A percentile compares a stretch with the other conserved stretches of the same genome.
Evolutionary conservation across 2,329 filamentous ascomycete genomes (phyloP).

Genomic region (Sporothrix luriei): DNA sequence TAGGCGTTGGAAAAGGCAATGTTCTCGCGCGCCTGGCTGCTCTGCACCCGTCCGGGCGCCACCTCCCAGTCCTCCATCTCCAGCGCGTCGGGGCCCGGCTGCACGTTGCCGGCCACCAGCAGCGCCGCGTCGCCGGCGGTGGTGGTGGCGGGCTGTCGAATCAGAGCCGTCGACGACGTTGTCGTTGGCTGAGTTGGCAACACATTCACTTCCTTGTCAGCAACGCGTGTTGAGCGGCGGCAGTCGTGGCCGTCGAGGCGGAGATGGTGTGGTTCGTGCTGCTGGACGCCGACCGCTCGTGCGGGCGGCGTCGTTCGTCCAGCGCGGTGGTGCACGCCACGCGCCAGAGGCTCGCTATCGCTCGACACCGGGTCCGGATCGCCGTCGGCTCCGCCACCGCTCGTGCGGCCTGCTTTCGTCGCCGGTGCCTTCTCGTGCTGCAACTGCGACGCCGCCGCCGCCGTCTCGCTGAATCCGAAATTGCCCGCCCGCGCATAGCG

Average conservation of each 20-base stretch:
- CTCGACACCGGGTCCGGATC: neutral
- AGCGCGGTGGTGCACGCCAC: neutral
- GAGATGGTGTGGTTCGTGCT: neutral
- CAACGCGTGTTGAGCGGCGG: constrained; percentile 34
- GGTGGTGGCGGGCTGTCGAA: too few relatives aligned
- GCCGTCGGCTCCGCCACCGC: neutral
- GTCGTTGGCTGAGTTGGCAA: neutral
- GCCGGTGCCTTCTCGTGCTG: neutral
- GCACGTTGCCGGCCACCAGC: constrained; percentile 34
- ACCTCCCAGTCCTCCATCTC: constrained; percentile 47
- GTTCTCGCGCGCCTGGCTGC: constrained; percentile 6
- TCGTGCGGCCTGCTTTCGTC: neutral
- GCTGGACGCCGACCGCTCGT: neutral
- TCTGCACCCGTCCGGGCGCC: constrained; percentile 42
- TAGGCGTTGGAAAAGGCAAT: constrained; percentile 44
- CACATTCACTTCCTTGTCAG: constrained; percentile 19
- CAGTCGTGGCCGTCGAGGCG: neutral
- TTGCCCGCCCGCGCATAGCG: neutral
- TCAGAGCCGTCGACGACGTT: neutral
- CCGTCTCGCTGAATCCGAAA: neutral
- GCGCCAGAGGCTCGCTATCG: neutral
- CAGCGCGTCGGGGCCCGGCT: constrained; percentile 35
- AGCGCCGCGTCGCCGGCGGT: constrained; percentile 31
- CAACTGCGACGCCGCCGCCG: neutral
- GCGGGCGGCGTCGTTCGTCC: neutral